A percentile compares a stretch with the other conserved stretches of the same genome.
These are phyloP conservation scores for Haplographium delicatum DNA, from an alignment of 495 filamentous ascomycete genomes.

Conservation along the genomic window DNA sequence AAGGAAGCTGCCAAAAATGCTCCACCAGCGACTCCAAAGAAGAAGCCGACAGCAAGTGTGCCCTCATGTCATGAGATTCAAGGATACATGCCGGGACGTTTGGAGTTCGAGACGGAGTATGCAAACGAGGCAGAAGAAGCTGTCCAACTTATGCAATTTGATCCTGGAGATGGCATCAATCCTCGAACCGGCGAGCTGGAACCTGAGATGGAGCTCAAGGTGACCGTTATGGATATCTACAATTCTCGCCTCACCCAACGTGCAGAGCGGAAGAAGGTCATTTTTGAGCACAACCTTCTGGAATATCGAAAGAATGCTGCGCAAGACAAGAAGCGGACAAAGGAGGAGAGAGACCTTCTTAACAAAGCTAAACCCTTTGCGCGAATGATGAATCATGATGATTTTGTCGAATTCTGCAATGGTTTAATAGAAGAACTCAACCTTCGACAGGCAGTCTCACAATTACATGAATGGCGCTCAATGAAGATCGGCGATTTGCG, in stretches of 20 bases:
- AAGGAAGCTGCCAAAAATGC: constrained; percentile 84
- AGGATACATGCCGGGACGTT: constrained; percentile 95
- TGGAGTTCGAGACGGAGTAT: constrained; percentile 98
- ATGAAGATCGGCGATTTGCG: constrained; percentile 77
- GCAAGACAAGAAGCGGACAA: constrained; percentile 88
- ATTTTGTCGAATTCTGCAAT: constrained; percentile 80
- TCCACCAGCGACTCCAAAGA: constrained; percentile 79
- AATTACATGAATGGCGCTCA: constrained; percentile 91
- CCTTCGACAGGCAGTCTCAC: constrained; percentile 79
- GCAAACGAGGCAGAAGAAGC: constrained; percentile 97
- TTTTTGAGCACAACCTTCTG: constrained; percentile 89
- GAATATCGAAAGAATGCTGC: constrained; percentile 87
- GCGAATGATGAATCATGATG: constrained; percentile 88
- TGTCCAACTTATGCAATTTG: constrained; percentile 96
- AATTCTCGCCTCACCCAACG: constrained; percentile 86
- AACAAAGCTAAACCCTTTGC: constrained; percentile 95
- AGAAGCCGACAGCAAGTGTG: constrained; percentile 90
- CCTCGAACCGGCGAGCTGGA: constrained; percentile 76
- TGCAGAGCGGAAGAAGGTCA: constrained; percentile 92
- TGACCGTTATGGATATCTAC: constrained; percentile 98
- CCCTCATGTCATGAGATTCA: constrained; percentile 96
- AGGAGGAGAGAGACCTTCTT: constrained; percentile 85
- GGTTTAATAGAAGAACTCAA: constrained; percentile 87
- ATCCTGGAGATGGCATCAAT: constrained; percentile 88
- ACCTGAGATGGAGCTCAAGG: constrained; percentile 93